phyloP scores from a whole-genome alignment of 1,284 basidiomycete species.

The Kalmanozyma brasiliensis region DNA sequence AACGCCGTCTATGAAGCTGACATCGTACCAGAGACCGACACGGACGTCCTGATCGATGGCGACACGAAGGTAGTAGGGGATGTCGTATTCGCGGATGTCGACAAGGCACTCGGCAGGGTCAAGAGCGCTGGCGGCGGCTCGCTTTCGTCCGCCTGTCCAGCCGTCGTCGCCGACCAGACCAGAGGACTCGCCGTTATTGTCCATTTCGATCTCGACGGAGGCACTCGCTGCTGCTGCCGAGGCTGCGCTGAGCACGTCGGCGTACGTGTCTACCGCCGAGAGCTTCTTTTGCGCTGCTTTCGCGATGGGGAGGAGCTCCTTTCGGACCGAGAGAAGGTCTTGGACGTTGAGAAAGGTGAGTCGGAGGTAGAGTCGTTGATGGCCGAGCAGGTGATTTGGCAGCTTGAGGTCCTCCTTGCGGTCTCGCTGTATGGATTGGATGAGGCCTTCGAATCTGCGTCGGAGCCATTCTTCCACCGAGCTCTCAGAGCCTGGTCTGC shows the following conservation, averaged over 20 bases:
- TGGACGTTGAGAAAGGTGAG: constrained; percentile 91
- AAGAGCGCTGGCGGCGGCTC: constrained; percentile 63
- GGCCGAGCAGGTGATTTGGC: constrained; percentile 95
- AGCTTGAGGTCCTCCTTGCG: constrained; percentile 93
- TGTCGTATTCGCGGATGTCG: constrained; percentile 95
- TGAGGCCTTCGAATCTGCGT: constrained; percentile 89
- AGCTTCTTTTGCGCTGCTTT: constrained; percentile 91
- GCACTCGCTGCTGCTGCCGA: constrained; percentile 42
- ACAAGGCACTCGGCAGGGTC: constrained; percentile 91
- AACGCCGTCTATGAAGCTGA: constrained; percentile 81
- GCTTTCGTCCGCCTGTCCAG: constrained; percentile 36
- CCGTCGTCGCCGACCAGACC: constrained; percentile 68
- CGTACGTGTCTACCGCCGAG: constrained; percentile 95
- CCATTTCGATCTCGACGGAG: constrained; percentile 53
- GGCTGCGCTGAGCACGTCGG: constrained; percentile 83
- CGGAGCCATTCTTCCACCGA: constrained; percentile 94
- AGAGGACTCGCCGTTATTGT: constrained; percentile 23
- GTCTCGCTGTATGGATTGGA: constrained; percentile 78
- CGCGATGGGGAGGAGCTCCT: constrained; percentile 89
- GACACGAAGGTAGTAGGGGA: constrained; percentile 96
- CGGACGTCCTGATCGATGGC: constrained; percentile 98
- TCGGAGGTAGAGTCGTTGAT: constrained; percentile 86
- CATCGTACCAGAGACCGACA: constrained; percentile 94
- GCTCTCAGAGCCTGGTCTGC: constrained; percentile 83
- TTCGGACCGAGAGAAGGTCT: constrained; percentile 86